phyloP scores from a whole-genome alignment of 2,329 filamentous ascomycete species.

The Colletotrichum neosansevieriae region DNA sequence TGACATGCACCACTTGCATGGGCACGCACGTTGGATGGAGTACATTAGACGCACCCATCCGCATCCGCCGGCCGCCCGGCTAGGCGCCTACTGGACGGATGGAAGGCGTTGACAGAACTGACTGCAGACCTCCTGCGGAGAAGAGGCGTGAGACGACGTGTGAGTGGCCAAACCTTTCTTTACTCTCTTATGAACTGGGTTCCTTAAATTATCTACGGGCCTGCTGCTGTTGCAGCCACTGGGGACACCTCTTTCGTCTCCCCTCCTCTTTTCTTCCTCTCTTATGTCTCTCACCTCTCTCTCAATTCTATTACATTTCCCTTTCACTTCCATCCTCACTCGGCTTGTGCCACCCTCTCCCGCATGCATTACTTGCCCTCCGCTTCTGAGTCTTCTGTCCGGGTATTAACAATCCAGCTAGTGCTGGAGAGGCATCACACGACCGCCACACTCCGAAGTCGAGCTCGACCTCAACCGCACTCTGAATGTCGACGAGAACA shows the following conservation, averaged over 20 bases:
- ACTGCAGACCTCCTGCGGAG: conserved; percentile 20
- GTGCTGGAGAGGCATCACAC: conserved; percentile 7
- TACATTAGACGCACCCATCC: conserved; percentile 30
- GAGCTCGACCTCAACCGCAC: background rate
- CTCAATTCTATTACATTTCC: background rate
- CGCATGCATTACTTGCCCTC: conserved; percentile 1
- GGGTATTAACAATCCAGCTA: background rate
- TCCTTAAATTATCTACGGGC: conserved; percentile 35
- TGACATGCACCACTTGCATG: conserved; percentile 30
- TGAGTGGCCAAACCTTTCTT: conserved; percentile 26
- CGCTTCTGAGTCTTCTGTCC: background rate
- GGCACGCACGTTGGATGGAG: conserved; percentile 24
- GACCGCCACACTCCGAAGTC: background rate
- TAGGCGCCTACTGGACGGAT: conserved; percentile 28
- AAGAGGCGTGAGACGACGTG: conserved; percentile 5
- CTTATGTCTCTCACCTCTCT: conserved; percentile 5
- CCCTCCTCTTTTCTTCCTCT: background rate
- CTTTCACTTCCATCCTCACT: conserved; percentile 2
- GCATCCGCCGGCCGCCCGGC: conserved; percentile 33
- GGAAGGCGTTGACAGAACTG: conserved; percentile 20
- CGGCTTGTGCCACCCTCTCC: background rate
- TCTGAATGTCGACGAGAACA: background rate
- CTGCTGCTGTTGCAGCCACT: conserved; percentile 22
- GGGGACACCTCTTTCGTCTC: conserved; percentile 8
- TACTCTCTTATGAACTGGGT: conserved; percentile 27